phyloP scores from a whole-genome alignment of 768 basidiomycete genomes.

The Trametes cubensis region DNA sequence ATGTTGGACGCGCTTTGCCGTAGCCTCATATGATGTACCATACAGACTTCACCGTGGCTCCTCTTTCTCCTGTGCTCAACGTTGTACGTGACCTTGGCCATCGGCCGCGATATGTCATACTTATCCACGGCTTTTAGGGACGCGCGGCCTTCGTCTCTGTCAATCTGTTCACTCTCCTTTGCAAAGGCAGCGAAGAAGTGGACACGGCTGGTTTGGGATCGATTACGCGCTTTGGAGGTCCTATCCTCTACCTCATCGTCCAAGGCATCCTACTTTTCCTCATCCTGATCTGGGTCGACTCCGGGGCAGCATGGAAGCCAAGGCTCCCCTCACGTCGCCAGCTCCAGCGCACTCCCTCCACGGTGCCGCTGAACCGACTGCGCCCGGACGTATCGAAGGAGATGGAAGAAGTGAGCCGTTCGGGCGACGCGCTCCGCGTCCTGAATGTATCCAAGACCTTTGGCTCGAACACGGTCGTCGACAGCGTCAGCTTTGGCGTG shows the following conservation, averaged over 20 bases:
- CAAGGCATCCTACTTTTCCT: slow-evolving; percentile 60
- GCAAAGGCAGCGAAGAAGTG: slow-evolving; percentile 54
- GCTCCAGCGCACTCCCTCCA: background rate
- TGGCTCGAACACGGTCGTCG: slow-evolving; percentile 58
- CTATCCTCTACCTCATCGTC: slow-evolving; percentile 71
- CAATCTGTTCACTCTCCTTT: slow-evolving; percentile 76
- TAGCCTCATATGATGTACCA: background rate
- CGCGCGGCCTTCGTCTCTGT: slow-evolving; percentile 77
- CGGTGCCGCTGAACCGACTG: background rate
- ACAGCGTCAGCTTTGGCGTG: slow-evolving; percentile 73
- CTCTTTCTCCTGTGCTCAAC: slow-evolving; percentile 70
- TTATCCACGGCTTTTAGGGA: slow-evolving; percentile 39
- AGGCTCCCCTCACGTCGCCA: slow-evolving; percentile 31
- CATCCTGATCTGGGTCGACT: slow-evolving; percentile 73
- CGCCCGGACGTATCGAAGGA: slow-evolving; percentile 58
- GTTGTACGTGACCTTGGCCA: slow-evolving; percentile 49
- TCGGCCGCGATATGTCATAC: background rate
- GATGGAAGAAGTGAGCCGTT: slow-evolving; percentile 47
- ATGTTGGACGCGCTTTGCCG: background rate
- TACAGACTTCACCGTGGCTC: slow-evolving; percentile 64
- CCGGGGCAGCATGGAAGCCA: slow-evolving; percentile 56
- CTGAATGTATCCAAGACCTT: slow-evolving; percentile 65
- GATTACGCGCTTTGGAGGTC: slow-evolving; percentile 69
- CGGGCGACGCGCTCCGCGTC: slow-evolving; percentile 63
- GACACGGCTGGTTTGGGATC: slow-evolving; percentile 50